phyloP scores from a whole-genome alignment of 352 stramenopile species.

The Pilasporangium apinafurcum region DNA sequence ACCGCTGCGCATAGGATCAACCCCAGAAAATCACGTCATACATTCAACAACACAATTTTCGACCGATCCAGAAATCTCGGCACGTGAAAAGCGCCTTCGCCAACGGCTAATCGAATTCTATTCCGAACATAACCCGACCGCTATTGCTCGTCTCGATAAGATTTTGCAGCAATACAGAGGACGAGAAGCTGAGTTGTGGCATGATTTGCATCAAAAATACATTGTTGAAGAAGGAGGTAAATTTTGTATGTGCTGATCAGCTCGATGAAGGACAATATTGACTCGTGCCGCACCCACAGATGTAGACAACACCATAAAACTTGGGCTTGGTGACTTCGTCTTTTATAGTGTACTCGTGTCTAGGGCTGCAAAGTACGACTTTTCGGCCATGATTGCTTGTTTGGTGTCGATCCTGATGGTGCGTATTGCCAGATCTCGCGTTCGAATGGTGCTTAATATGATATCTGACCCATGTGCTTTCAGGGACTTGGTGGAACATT shows the following conservation, averaged over 20 bases:
- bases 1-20: conserved; percentile 18
- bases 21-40: not conserved
- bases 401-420: conserved; percentile 93
- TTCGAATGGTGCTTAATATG: too few species aligned
- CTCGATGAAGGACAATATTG: not conserved
- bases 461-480: conserved; percentile 4
- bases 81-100: conserved; percentile 20
- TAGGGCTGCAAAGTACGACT: conserved; percentile 94
- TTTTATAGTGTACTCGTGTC: conserved; percentile 99
- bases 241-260: not conserved
- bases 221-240: conserved; percentile 44
- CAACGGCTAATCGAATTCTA: conserved; percentile 63
- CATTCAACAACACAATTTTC: conserved; percentile 30
- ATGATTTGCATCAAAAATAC: conserved; percentile 75
- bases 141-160: conserved; percentile 55
- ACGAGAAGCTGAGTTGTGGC: conserved; percentile 70
- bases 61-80: conserved; percentile 65
- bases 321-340: conserved; percentile 98
- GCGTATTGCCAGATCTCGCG: not conserved
- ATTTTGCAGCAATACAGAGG: conserved; percentile 73
- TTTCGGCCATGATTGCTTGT: conserved; percentile 92
- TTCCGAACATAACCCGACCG: conserved; percentile 51
- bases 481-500: conserved; percentile 92
- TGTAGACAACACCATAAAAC: conserved; percentile 86
- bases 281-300: conserved; percentile 12